A percentile compares a stretch with the other conserved stretches of the same genome.
Evolutionary conservation across 2,329 filamentous ascomycete species (phyloP).

Genomic region (Seiridium cupressi): DNA sequence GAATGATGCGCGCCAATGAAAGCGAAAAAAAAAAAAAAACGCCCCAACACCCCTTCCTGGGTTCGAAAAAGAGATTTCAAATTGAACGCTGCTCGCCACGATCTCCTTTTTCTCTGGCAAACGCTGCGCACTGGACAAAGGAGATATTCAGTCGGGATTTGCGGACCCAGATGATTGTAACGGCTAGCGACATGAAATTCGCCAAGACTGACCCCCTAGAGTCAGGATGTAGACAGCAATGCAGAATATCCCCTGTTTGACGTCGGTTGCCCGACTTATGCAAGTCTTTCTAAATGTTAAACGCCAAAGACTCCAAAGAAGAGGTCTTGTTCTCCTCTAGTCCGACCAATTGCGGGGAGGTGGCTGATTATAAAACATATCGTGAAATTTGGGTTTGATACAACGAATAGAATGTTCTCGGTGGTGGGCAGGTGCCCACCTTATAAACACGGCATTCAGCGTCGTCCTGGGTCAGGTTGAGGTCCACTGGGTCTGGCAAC

Average conservation of each 20-base stretch:
- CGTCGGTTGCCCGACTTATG: slow-evolving; percentile 8
- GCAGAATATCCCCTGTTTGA: background rate
- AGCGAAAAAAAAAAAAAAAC: background rate
- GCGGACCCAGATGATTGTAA: too few species aligned
- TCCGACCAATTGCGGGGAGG: background rate
- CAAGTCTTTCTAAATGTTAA: slow-evolving; percentile 3
- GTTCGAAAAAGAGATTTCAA: background rate
- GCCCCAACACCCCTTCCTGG: background rate
- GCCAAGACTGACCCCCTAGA: too few species aligned
- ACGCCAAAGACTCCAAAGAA: background rate
- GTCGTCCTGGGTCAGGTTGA: background rate
- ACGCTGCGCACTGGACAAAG: too few species aligned
- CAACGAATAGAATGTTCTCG: background rate
- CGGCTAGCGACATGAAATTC: too few species aligned
- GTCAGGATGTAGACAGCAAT: background rate
- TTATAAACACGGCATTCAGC: background rate
- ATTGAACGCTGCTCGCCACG: too few species aligned
- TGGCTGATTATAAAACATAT: slow-evolving; percentile 2
- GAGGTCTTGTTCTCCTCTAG: background rate
- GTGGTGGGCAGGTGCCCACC: background rate
- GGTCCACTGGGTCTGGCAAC: slow-evolving; percentile 23
- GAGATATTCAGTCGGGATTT: too few species aligned
- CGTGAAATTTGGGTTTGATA: slow-evolving; percentile 4
- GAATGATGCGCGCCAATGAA: background rate
- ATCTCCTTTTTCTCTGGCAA: too few species aligned